Conservation (phyloP, 208 protist genomes). For the Perkinsela sp. region DNA sequence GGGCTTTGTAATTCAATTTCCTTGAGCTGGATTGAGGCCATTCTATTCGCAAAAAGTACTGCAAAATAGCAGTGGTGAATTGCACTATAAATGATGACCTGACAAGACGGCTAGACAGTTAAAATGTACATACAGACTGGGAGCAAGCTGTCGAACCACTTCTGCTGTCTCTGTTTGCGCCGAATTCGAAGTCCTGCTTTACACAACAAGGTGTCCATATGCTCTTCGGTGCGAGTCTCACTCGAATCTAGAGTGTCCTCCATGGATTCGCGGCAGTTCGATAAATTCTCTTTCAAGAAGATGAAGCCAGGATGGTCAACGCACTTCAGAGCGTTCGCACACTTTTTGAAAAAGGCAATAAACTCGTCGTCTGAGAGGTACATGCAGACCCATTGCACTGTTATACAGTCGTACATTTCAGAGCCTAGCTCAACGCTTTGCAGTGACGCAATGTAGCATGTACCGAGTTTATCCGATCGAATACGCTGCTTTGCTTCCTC, state of each 20-base stretch:
- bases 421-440: conserved; percentile 19
- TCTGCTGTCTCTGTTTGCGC: conserved; percentile 21
- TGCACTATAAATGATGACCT: no score
- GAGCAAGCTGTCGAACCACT: conserved; percentile 40
- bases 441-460: conserved; percentile 48
- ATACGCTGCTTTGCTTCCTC: conserved; percentile 45
- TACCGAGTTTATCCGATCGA: conserved; percentile 20
- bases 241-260: conserved; percentile 63
- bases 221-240: conserved; percentile 42
- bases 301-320: conserved; percentile 37
- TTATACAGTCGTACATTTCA: conserved; percentile 50
- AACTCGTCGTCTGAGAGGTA: conserved; percentile 70
- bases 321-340: conserved; percentile 18
- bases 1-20: conserved; percentile 44
- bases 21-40: conserved; percentile 29
- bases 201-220: conserved; percentile 51
- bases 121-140: conserved; percentile 63
- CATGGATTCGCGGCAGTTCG: conserved; percentile 16
- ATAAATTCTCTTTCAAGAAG: conserved; percentile 68
- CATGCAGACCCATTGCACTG: conserved; percentile 70
- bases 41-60: no score
- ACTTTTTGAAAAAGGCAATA: conserved; percentile 37
- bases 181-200: conserved; percentile 22
- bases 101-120: no score
- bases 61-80: no score